Evolutionary conservation across 805 yeast genomes (phyloP).

Genomic region (Yarrowia yakushimensis): DNA sequence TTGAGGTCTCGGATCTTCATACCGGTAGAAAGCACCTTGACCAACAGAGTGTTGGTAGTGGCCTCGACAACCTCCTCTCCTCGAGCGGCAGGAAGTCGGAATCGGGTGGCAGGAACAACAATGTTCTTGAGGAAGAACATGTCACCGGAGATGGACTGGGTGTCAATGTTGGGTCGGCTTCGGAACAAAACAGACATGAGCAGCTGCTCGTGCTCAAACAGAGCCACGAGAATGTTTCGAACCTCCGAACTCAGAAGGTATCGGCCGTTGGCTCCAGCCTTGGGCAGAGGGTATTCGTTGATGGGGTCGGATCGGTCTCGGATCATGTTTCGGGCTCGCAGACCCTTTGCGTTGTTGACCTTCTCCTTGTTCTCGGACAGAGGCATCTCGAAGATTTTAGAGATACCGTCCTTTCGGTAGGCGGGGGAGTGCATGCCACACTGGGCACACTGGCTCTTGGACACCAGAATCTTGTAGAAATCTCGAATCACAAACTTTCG

Average conservation of each 20-base stretch:
- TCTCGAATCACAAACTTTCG: conserved; percentile 62
- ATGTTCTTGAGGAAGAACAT: conserved; percentile 85
- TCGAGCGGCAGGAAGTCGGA: conserved; percentile 91
- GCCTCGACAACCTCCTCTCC: conserved; percentile 97
- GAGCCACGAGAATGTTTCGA: conserved; percentile 67
- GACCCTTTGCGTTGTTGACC: conserved; percentile 80
- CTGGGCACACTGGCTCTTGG: conserved; percentile 88
- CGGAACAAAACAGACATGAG: conserved; percentile 74
- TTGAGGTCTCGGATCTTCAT: conserved; percentile 82
- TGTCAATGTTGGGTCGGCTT: conserved; percentile 58
- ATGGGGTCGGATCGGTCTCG: conserved; percentile 38
- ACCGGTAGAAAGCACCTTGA: conserved; percentile 75
- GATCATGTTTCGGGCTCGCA: conserved; percentile 67
- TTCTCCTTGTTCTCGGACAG: conserved; percentile 71
- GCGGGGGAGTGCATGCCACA: conserved; percentile 95
- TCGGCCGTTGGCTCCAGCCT: conserved; percentile 65
- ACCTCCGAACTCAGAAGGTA: conserved; percentile 87
- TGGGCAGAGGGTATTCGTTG: conserved; percentile 47
- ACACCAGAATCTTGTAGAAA: conserved; percentile 65
- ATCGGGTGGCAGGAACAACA: conserved; percentile 94
- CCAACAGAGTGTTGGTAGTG: conserved; percentile 81
- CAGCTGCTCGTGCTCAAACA: conserved; percentile 69
- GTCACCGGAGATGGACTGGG: conserved; percentile 56
- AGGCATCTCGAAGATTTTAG: conserved; percentile 87
- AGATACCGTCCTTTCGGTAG: conserved; percentile 90